Evolutionary conservation across 208 protist genomes (phyloP).

Genomic region (Trichomonas gallinae): DNA sequence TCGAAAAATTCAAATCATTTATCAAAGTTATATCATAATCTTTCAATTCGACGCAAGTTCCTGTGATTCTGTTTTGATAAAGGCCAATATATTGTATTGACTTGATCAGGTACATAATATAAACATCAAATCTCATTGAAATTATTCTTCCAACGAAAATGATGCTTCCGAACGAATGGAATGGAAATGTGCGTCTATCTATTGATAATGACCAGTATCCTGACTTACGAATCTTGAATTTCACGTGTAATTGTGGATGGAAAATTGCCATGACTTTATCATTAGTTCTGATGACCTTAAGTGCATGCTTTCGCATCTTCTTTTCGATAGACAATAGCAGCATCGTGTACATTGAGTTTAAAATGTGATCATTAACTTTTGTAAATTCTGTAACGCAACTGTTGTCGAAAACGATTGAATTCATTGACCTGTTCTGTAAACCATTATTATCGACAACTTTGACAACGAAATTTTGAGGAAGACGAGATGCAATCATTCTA

Average conservation of each 20-base stretch:
- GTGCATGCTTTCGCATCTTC: neutral
- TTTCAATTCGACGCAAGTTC: neutral
- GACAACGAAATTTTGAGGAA: neutral
- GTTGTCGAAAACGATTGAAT: neutral
- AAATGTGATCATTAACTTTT: neutral
- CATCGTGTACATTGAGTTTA: neutral
- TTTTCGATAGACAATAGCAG: neutral
- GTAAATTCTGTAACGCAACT: neutral
- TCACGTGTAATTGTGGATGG: neutral
- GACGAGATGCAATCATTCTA: neutral
- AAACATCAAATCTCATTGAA: neutral
- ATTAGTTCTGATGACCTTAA: neutral
- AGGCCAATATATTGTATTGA: neutral
- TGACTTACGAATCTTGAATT: neutral
- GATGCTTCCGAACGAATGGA: neutral
- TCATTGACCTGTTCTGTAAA: neutral
- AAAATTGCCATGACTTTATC: neutral
- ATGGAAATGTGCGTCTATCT: neutral
- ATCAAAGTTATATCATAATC: neutral
- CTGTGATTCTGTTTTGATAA: neutral
- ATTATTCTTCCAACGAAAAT: neutral
- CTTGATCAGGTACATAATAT: neutral
- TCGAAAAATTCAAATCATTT: neutral
- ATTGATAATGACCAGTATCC: neutral
- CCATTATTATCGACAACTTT: neutral